Base-by-base conservation (phyloP, 202 grass and related monocot genomes). In the Bolboschoenoplectus hybrid region DNA sequence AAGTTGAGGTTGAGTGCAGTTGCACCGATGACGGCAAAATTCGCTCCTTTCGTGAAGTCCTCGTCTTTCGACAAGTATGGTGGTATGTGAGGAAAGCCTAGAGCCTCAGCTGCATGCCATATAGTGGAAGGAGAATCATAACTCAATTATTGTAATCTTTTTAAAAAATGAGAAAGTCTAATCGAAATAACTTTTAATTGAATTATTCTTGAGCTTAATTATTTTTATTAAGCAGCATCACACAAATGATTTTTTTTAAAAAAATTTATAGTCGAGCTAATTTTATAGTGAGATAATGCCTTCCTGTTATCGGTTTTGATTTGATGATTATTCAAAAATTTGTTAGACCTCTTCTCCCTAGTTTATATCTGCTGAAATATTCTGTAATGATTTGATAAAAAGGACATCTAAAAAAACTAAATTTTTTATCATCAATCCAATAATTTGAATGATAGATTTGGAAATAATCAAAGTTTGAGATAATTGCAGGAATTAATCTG, bases 11-110 rank as follows among this genome's bases (percentile, higher is more conserved):
- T 84, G 10, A 93, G 86, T 32, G 89, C 88, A 4, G 82, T 81
- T 38, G 89, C 88, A 41, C 78, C 89, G 1, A n/a, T 47, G 38
- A 90, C 86, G 0, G 86, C 89, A 26, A 96, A 95, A 86, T 92
- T 90, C 0, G 67, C 83, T 5, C 90, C 88, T 0, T 12, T 32
- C 3, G 67, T 71, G 79, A 92, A 92, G 82, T 88, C 34, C 7
- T 79, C 51, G 2, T 63, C 71, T 12, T 55, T 60, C 0, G 83
- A 77, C 55, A 86, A 43, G 13, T 43, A 88, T 7, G 87, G 87
- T 16, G 87, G 87, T 50, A 95, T 60, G 14, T 89, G 66, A n/a
- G 89, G 89, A 9, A 95, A 47, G 14, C 85, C 85, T 57, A 95
- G 26, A 53, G 85, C 93, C 17, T 95, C 86, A 0, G 93, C 93